Evolutionary conservation across 2,329 filamentous ascomycete genomes (phyloP).

Genomic region (Claviceps pazoutovae): DNA sequence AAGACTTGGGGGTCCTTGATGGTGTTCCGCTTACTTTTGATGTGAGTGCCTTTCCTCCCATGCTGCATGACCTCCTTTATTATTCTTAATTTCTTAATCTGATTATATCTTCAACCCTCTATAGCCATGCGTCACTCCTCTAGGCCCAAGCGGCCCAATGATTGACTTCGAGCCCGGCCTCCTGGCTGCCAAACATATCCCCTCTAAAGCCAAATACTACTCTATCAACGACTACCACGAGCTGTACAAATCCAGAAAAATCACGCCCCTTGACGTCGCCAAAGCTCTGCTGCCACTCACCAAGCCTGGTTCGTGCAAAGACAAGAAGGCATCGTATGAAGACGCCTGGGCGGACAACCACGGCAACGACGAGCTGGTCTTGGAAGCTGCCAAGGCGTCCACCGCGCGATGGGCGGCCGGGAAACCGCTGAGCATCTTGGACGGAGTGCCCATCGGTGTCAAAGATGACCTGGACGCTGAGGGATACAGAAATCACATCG

Average conservation of each 20-base stretch:
- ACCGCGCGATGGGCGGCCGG: conserved; percentile 58
- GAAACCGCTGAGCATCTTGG: conserved; percentile 51
- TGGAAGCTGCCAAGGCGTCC: conserved; percentile 57
- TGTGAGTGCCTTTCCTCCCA: conserved; percentile 18
- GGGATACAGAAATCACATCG: conserved; percentile 55
- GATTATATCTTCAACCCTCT: not conserved
- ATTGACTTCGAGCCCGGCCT: conserved; percentile 29
- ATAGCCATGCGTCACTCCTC: conserved; percentile 43
- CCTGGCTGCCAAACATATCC: conserved; percentile 24
- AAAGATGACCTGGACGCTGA: conserved; percentile 68
- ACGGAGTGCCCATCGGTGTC: conserved; percentile 70
- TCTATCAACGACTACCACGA: conserved; percentile 65
- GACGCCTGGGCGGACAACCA: conserved; percentile 60
- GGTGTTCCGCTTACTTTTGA: conserved; percentile 32
- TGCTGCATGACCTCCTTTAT: too few species aligned
- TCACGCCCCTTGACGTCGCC: conserved; percentile 59
- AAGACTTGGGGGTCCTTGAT: conserved; percentile 31
- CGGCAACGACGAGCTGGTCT: conserved; percentile 39
- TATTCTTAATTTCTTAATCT: not conserved
- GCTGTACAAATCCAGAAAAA: conserved; percentile 53
- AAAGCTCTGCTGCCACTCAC: conserved; percentile 60
- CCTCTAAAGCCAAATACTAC: conserved; percentile 41
- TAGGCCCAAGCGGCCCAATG: conserved; percentile 23
- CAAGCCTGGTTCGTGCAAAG: conserved; percentile 33
- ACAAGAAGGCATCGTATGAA: conserved; percentile 45